phyloP scores from a whole-genome alignment of 305 asterid species.

The Petunia hybrid region DNA sequence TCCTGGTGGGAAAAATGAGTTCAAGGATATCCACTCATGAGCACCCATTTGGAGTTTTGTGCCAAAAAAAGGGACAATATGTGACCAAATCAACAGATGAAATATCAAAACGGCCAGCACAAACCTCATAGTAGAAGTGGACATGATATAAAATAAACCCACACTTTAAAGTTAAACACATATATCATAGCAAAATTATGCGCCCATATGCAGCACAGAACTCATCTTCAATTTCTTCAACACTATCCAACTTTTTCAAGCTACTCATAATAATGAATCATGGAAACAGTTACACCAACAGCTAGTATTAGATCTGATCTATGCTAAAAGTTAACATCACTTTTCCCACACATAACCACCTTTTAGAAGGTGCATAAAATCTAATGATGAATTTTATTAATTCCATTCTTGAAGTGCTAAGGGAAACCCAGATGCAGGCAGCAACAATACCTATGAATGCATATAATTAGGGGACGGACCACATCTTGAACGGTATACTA shows the following conservation, averaged over 20 bases:
- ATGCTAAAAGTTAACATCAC: neutral
- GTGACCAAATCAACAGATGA: conserved; percentile 10
- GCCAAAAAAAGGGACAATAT: conserved; percentile 6
- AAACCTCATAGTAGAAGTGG: neutral
- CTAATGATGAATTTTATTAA: neutral
- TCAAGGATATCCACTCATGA: conserved; percentile 1
- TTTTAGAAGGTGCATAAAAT: neutral
- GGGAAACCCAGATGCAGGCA: conserved; percentile 8
- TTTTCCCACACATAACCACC: conserved; percentile 2
- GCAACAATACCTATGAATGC: neutral
- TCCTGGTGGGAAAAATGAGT: conserved; percentile 46
- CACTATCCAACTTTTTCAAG: conserved; percentile 23
- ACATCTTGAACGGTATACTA: conserved; percentile 1
- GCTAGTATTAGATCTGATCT: conserved; percentile 1
- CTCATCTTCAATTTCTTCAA: neutral
- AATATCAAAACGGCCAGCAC: conserved; percentile 12
- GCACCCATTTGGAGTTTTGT: neutral
- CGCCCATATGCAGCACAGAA: neutral
- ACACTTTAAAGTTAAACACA: too few species aligned
- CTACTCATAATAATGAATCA: conserved; percentile 4
- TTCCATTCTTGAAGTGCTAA: conserved; percentile 17
- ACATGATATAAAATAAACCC: neutral
- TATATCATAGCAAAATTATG: neutral
- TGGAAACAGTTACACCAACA: neutral
- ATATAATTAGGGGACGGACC: conserved; percentile 3